Conservation (phyloP, 2,329 filamentous ascomycete species). For the Botrytis porri region DNA sequence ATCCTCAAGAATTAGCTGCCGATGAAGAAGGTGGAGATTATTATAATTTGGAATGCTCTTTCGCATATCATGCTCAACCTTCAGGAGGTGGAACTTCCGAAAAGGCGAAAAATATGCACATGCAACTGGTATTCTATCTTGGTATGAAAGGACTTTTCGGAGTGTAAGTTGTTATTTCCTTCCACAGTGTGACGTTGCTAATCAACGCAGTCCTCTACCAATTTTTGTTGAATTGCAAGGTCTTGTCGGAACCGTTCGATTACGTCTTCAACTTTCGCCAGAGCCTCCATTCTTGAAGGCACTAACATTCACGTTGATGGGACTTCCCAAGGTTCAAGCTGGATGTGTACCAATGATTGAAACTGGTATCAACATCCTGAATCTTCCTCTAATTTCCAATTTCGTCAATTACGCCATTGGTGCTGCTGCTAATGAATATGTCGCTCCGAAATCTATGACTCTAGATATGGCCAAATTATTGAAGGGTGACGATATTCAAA, state of each 20-base stretch:
- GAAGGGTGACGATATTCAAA: slow-evolving; percentile 86
- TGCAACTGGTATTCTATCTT: slow-evolving; percentile 92
- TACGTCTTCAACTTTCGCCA: slow-evolving; percentile 81
- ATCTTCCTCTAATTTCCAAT: slow-evolving; percentile 88
- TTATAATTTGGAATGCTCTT: slow-evolving; percentile 87
- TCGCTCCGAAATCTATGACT: slow-evolving; percentile 91
- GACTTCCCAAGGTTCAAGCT: slow-evolving; percentile 82
- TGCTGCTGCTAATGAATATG: slow-evolving; percentile 83
- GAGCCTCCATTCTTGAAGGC: slow-evolving; percentile 91
- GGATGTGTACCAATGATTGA: slow-evolving; percentile 92
- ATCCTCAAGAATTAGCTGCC: slow-evolving; percentile 81
- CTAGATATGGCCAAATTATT: slow-evolving; percentile 88
- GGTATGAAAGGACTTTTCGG: slow-evolving; percentile 48
- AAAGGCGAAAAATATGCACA: slow-evolving; percentile 93
- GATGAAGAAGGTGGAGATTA: slow-evolving; percentile 88
- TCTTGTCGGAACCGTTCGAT: slow-evolving; percentile 80
- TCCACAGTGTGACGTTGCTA: background rate
- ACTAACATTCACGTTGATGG: slow-evolving; percentile 91
- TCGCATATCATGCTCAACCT: slow-evolving; percentile 87
- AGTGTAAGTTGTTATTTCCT: slow-evolving; percentile 22
- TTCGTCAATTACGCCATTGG: slow-evolving; percentile 74
- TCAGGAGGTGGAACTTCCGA: slow-evolving; percentile 67
- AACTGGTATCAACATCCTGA: slow-evolving; percentile 84
- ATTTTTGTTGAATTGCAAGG: slow-evolving; percentile 75
- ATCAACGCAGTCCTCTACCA: slow-evolving; percentile 26